These are phyloP conservation scores for Crassisporium funariophilum DNA, from an alignment of 768 basidiomycete species.

Conservation along the genomic window DNA sequence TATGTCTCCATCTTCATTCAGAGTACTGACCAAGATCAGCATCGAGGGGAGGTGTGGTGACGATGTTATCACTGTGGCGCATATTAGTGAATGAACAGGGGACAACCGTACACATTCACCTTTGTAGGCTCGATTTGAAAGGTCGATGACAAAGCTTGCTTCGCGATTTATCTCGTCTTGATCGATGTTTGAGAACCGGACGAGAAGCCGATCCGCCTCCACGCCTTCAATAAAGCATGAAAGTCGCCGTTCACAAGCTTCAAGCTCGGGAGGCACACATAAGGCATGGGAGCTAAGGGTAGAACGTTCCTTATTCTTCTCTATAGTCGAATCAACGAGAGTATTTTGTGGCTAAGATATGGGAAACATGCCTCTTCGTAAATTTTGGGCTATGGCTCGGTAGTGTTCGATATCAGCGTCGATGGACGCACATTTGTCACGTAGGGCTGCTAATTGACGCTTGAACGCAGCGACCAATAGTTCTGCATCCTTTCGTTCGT, in stretches of 20 bases:
- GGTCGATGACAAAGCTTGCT: conserved; percentile 77
- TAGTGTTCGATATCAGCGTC: conserved; percentile 77
- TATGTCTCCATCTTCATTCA: conserved; percentile 72
- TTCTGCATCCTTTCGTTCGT: conserved; percentile 73
- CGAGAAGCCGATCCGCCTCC: conserved; percentile 66
- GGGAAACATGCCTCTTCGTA: conserved; percentile 57
- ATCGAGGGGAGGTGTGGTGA: conserved; percentile 71
- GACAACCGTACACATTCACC: conserved; percentile 43
- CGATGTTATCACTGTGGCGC: conserved; percentile 69
- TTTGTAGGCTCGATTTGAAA: conserved; percentile 61
- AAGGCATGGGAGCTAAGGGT: conserved; percentile 57
- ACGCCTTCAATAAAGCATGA: conserved; percentile 79
- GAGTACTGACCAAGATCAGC: conserved; percentile 64
- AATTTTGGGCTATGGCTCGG: conserved; percentile 58
- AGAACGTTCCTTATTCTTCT: conserved; percentile 66
- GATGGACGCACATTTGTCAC: conserved; percentile 58
- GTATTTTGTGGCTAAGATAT: neutral
- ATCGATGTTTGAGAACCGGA: conserved; percentile 74
- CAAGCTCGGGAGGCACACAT: conserved; percentile 54
- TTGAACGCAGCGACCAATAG: conserved; percentile 59
- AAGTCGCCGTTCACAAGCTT: conserved; percentile 55
- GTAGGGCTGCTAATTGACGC: conserved; percentile 64
- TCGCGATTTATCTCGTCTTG: conserved; percentile 57
- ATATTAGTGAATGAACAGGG: neutral
- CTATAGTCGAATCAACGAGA: conserved; percentile 33